phyloP scores from a whole-genome alignment of 495 filamentous ascomycete genomes.

The Neurospora cerealis region DNA sequence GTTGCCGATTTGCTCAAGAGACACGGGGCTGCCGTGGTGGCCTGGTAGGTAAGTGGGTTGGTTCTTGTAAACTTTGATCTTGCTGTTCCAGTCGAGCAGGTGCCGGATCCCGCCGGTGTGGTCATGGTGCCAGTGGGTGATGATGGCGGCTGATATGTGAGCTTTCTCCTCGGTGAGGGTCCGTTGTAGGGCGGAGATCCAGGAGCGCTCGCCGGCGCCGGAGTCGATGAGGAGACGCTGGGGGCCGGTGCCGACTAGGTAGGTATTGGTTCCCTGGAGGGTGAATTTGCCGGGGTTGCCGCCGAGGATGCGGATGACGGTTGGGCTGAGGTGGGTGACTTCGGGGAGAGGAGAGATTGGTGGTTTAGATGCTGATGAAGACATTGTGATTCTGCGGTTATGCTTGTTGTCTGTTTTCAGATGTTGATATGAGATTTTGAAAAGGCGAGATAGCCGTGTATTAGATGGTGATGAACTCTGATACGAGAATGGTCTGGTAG shows the following conservation, averaged over 20 bases:
- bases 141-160: slow-evolving; percentile 49
- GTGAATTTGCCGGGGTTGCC: slow-evolving; percentile 71
- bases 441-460: neutral
- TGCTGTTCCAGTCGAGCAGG: slow-evolving; percentile 50
- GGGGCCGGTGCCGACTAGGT: slow-evolving; percentile 63
- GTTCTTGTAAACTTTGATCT: slow-evolving; percentile 45
- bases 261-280: slow-evolving; percentile 70
- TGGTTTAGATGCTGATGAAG: slow-evolving; percentile 12
- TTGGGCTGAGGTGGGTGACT: slow-evolving; percentile 53
- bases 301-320: slow-evolving; percentile 64
- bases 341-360: slow-evolving; percentile 44
- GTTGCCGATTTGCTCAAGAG: neutral
- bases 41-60: slow-evolving; percentile 24
- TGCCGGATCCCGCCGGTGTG: slow-evolving; percentile 68
- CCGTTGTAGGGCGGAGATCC: slow-evolving; percentile 48
- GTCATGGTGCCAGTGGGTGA: slow-evolving; percentile 90
- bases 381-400: neutral
- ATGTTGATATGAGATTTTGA: neutral
- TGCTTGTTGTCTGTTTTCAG: neutral
- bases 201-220: slow-evolving; percentile 55
- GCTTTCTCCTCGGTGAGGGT: slow-evolving; percentile 57
- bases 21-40: neutral
- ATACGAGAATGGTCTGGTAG: neutral
- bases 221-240: slow-evolving; percentile 71
- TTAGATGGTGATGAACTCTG: neutral